Evolutionary conservation across 2,329 filamentous ascomycete species (phyloP).

Genomic region (Bipolaris cookei): DNA sequence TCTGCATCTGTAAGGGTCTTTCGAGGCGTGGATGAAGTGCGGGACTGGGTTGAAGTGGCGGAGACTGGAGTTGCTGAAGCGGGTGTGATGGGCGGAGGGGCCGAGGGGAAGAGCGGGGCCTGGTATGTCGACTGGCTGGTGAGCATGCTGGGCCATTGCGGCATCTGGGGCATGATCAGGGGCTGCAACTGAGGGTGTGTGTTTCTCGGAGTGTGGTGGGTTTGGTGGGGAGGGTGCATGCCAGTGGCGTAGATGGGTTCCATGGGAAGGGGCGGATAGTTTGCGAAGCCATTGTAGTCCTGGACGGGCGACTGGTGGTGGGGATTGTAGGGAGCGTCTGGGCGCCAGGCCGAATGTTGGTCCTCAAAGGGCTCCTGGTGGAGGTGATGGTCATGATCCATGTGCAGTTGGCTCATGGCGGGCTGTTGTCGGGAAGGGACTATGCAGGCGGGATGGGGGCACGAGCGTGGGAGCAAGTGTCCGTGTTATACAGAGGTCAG

Average conservation of each 20-base stretch:
- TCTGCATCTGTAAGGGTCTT: constrained; percentile 92
- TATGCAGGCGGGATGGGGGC: constrained; percentile 15
- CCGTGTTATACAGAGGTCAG: constrained; percentile 31
- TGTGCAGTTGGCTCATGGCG: constrained; percentile 52
- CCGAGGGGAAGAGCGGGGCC: constrained; percentile 47
- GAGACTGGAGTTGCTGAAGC: constrained; percentile 50
- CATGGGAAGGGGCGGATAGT: constrained; percentile 49
- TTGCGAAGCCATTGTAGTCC: constrained; percentile 49
- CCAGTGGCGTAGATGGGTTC: constrained; percentile 47
- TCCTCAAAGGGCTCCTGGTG: constrained; percentile 47
- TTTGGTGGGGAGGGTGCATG: constrained; percentile 49
- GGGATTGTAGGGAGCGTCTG: constrained; percentile 39
- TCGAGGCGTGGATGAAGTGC: constrained; percentile 68
- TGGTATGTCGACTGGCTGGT: constrained; percentile 52
- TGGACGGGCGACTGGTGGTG: constrained; percentile 51
- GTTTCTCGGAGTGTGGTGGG: constrained; percentile 39
- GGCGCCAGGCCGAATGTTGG: constrained; percentile 42
- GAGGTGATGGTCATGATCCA: constrained; percentile 51
- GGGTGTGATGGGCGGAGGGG: constrained; percentile 47
- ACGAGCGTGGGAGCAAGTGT: constrained; percentile 33
- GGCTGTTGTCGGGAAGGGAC: constrained; percentile 15
- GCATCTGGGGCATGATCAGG: constrained; percentile 49
- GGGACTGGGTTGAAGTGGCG: constrained; percentile 48
- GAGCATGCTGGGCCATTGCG: constrained; percentile 52
- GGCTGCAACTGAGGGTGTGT: constrained; percentile 51